A percentile compares a stretch with the other conserved stretches of the same genome.
Evolutionary conservation across 495 filamentous ascomycete genomes (phyloP).

Genomic region (Daldinia childiae): DNA sequence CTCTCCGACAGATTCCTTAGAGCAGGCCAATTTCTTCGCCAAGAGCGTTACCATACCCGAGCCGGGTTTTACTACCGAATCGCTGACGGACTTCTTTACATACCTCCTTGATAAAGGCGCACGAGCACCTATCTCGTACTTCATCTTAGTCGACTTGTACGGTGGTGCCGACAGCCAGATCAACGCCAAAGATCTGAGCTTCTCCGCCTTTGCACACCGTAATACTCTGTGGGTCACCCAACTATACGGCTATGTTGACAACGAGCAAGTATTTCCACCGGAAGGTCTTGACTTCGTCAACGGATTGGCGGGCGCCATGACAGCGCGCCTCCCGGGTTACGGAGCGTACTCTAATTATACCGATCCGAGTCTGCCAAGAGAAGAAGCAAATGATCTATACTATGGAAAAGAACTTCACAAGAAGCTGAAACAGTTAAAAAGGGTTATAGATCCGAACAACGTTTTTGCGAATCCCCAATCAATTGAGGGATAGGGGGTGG

Average conservation of each 20-base stretch:
- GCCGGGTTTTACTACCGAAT: constrained; percentile 32
- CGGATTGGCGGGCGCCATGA: constrained; percentile 51
- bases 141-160: constrained; percentile 57
- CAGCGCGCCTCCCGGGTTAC: constrained; percentile 42
- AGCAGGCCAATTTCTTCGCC: constrained; percentile 58
- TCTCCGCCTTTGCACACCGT: constrained; percentile 58
- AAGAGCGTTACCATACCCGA: constrained; percentile 53
- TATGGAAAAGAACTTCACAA: constrained; percentile 55
- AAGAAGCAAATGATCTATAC: constrained; percentile 56
- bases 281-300: constrained; percentile 53
- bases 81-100: constrained; percentile 50
- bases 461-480: constrained; percentile 66
- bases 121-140: constrained; percentile 45
- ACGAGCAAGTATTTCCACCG: constrained; percentile 48
- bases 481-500: constrained; percentile 31
- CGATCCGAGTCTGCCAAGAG: constrained; percentile 61
- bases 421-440: constrained; percentile 56
- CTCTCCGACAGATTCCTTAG: constrained; percentile 40
- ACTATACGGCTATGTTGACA: constrained; percentile 53
- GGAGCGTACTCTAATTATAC: constrained; percentile 69
- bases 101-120: constrained; percentile 39
- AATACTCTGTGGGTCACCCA: constrained; percentile 60
- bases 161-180: constrained; percentile 58
- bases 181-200: constrained; percentile 42
- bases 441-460: constrained; percentile 54